Percentiles rank a stretch among this genome's conserved stretches.
Evolutionary conservation across 148 eudicot genomes (phyloP).

Genomic region (Cornus kousa): DNA sequence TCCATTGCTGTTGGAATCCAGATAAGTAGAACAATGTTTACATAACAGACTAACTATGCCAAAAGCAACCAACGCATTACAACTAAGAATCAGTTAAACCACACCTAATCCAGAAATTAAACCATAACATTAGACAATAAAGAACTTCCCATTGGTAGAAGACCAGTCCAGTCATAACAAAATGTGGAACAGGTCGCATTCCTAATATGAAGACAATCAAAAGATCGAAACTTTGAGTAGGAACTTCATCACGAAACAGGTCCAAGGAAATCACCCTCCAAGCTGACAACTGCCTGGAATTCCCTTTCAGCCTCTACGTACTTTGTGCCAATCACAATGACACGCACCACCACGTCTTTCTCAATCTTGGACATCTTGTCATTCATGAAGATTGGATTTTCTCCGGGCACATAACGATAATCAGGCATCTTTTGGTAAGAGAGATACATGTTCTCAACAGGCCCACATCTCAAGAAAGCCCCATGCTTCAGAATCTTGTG

Average conservation of each 20-base stretch:
- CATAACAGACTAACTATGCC: no score
- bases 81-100: no score
- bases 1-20: no score
- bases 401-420: constrained; percentile 58
- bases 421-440: constrained; percentile 67
- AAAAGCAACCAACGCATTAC: no score
- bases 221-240: not conserved
- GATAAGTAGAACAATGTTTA: no score
- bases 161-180: not conserved
- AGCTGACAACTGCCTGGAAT: constrained; percentile 56
- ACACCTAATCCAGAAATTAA: not conserved
- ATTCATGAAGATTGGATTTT: constrained; percentile 60
- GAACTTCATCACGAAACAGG: constrained; percentile 28
- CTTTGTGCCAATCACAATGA: constrained; percentile 47
- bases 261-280: constrained; percentile 66
- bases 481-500: constrained; percentile 70
- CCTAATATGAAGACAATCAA: not conserved
- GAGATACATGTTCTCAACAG: constrained; percentile 52
- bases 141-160: not conserved
- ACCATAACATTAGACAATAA: not conserved
- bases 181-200: not conserved
- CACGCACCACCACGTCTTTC: constrained; percentile 52
- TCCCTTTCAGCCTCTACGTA: constrained; percentile 63
- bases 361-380: constrained; percentile 58
- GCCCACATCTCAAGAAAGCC: constrained; percentile 65